phyloP scores from a whole-genome alignment of 306 rosid genomes.

The Crataegus laevigata region DNA sequence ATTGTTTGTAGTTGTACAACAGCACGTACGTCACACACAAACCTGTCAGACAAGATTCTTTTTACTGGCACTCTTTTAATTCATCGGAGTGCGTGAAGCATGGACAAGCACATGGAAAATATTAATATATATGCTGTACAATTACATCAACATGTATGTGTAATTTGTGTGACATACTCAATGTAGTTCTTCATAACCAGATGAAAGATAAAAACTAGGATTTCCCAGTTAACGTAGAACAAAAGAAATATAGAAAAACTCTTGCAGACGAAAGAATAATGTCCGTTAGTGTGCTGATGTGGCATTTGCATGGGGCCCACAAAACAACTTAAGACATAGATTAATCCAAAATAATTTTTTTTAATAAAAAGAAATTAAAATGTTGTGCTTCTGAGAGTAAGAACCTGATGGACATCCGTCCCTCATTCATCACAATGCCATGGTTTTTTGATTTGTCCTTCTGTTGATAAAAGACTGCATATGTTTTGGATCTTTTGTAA shows the following conservation, averaged over 20 bases:
- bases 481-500: no score
- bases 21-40: not conserved
- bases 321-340: no score
- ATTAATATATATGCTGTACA: not conserved
- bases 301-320: no score
- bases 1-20: not conserved
- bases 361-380: no score
- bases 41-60: not conserved
- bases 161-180: not conserved
- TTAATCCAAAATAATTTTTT: no score
- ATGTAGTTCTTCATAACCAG: not conserved
- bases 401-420: no score
- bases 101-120: not conserved
- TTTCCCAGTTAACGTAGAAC: not conserved
- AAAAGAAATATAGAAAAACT: not conserved
- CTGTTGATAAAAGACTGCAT: no score
- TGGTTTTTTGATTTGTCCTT: no score
- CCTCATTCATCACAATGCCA: no score
- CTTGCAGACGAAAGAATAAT: not conserved
- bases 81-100: not conserved
- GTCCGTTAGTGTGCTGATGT: no score
- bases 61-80: not conserved
- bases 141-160: not conserved
- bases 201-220: not conserved
- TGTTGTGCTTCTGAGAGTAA: no score